phyloP scores from a whole-genome alignment of 495 filamentous ascomycete genomes.

The Astrothelium subdiscretum region DNA sequence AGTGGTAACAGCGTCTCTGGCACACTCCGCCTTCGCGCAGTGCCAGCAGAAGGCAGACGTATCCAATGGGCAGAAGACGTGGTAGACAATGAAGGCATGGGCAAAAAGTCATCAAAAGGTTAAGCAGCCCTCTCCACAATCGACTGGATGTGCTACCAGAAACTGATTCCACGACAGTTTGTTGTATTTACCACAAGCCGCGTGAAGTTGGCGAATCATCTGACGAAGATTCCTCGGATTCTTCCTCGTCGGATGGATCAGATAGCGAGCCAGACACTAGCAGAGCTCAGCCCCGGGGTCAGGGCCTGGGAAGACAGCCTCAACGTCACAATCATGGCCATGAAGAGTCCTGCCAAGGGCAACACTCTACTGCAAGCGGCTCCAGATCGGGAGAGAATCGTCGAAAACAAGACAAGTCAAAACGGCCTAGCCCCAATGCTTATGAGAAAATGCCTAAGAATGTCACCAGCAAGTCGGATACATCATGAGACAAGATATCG shows the following conservation, averaged over 20 bases:
- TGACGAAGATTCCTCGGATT: constrained; percentile 58
- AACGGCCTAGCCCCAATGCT: constrained; percentile 76
- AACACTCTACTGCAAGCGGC: constrained; percentile 25
- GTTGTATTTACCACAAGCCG: constrained; percentile 93
- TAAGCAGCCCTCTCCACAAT: constrained; percentile 3
- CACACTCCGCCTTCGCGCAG: constrained; percentile 26
- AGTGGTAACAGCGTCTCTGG: constrained; percentile 4
- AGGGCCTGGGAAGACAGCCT: constrained; percentile 9
- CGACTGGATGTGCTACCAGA: not conserved
- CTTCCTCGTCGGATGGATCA: constrained; percentile 39
- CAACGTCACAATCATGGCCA: constrained; percentile 32
- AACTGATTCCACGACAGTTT: constrained; percentile 45
- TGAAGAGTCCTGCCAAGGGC: constrained; percentile 27
- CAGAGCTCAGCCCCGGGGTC: constrained; percentile 20
- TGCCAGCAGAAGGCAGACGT: constrained; percentile 19
- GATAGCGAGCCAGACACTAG: constrained; percentile 44
- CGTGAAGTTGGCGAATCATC: constrained; percentile 75
- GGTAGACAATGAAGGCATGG: constrained; percentile 91
- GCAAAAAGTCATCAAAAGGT: constrained; percentile 92
- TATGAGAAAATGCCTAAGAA: constrained; percentile 83
- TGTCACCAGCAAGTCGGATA: constrained; percentile 3
- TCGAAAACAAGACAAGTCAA: constrained; percentile 32
- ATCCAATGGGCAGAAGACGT: constrained; percentile 92
- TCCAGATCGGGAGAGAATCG: constrained; percentile 20
- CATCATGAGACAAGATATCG: not conserved